Base-by-base conservation (phyloP, 768 basidiomycete genomes). In the Serendipita vermifera region DNA sequence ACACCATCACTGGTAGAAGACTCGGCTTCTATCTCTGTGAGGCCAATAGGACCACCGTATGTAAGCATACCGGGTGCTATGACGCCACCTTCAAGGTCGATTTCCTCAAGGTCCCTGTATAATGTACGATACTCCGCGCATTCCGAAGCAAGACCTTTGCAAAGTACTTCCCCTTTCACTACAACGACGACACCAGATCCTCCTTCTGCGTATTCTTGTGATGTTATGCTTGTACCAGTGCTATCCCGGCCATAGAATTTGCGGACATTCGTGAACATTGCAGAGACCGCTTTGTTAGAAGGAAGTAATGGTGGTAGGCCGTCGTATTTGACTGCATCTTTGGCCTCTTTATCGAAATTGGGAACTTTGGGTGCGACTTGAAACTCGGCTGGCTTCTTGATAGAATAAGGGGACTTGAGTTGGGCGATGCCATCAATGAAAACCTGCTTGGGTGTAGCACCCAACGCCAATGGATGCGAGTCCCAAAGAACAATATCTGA, bases 371-470 rank as follows among this genome's bases (percentile, higher is more conserved):
- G 85, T 1, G 69, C 68, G 5, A 69, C 59, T 61, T 90, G 86
- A 59, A 78, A 71, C 5, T 66, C 56, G 1, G 59, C 43, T 0
- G 83, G 78, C 64, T 93, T 91, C 51, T 68, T 43, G 35, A 74
- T 65, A 15, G 76, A 65, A 60, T 73, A 65, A 2, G 81, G 74
- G 2, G 68, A 63, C 40, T 70, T 63, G 2, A 84, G 62, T 62
- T 93, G 89, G 0, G 83, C 64, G 48, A 91, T 83, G 2, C 89
- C 90, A 62, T 93, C 89, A 58, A 91, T 87, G 69, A 76, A 88
- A 6, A 87, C 85, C 70, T 90, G 87, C 51, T 75, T 73, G 3
- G 87, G 87, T 0, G 86, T 81, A 20, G 87, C 85, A 20, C 85
- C 85, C 9, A 91, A 71, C 1, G 79, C 71, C 14, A 92, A 73